Conservation (phyloP, 2,329 filamentous ascomycete genomes). For the Fusarium sp. region DNA sequence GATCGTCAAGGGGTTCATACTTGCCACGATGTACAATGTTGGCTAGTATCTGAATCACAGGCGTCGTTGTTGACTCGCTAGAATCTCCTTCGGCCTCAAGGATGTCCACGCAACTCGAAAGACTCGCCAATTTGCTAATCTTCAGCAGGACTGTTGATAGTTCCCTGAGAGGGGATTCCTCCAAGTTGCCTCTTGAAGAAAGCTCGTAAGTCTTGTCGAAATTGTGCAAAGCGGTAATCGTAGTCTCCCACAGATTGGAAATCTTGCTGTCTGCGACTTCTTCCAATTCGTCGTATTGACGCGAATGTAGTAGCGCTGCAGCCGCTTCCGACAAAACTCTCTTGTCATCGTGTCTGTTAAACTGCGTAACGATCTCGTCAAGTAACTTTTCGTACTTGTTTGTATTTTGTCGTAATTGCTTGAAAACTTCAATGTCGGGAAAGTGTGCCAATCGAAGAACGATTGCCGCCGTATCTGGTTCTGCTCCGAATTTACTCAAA, state of each 20-base stretch:
- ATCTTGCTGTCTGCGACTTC: slow-evolving; percentile 86
- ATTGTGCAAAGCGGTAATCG: slow-evolving; percentile 76
- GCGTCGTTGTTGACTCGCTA: slow-evolving; percentile 57
- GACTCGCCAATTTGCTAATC: slow-evolving; percentile 81
- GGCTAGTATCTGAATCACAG: slow-evolving; percentile 75
- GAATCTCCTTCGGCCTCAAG: slow-evolving; percentile 72
- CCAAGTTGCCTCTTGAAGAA: slow-evolving; percentile 75
- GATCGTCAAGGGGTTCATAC: slow-evolving; percentile 74
- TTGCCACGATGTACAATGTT: slow-evolving; percentile 79
- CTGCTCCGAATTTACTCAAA: slow-evolving; percentile 92
- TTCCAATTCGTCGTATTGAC: slow-evolving; percentile 86
- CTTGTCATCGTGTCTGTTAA: slow-evolving; percentile 90
- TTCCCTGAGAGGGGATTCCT: slow-evolving; percentile 72
- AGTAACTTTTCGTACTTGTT: slow-evolving; percentile 82
- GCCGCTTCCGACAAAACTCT: slow-evolving; percentile 86
- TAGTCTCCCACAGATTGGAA: slow-evolving; percentile 86
- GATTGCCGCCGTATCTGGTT: slow-evolving; percentile 84
- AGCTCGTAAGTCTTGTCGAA: slow-evolving; percentile 78
- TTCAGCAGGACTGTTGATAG: slow-evolving; percentile 80
- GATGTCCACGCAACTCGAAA: slow-evolving; percentile 80
- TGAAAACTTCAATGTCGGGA: slow-evolving; percentile 87
- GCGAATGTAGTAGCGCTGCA: slow-evolving; percentile 83
- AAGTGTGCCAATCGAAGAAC: slow-evolving; percentile 88
- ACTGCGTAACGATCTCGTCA: slow-evolving; percentile 93
- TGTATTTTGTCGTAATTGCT: slow-evolving; percentile 87